phyloP scores from a whole-genome alignment of 2,329 filamentous ascomycete genomes.

The Arthrinium phaeospermum region DNA sequence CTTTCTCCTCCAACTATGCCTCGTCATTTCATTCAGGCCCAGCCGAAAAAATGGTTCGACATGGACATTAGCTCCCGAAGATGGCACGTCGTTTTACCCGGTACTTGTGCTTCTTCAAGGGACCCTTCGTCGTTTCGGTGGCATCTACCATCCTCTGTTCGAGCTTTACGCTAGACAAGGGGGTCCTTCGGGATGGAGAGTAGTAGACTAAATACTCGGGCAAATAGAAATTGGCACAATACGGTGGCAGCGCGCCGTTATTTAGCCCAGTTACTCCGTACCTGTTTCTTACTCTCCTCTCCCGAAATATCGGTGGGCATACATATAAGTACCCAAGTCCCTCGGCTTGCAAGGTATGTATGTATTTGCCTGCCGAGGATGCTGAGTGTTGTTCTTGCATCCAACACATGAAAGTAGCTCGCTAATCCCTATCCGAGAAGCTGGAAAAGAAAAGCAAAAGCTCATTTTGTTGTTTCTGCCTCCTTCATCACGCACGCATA shows the following conservation, averaged over 20 bases:
- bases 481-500: not conserved
- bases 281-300: not conserved
- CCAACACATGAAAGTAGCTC: not conserved
- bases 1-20: no score
- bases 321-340: not conserved
- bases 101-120: conserved; percentile 12
- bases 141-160: not conserved
- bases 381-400: not conserved
- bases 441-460: not conserved
- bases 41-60: not conserved
- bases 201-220: not conserved
- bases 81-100: not conserved
- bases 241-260: not conserved
- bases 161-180: not conserved
- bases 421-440: not conserved
- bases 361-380: not conserved
- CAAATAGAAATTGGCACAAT: not conserved
- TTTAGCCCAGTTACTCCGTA: no score
- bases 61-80: not conserved
- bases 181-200: not conserved
- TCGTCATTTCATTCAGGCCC: not conserved
- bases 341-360: not conserved
- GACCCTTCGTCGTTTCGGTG: not conserved
- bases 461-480: conserved; percentile 4
- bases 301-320: not conserved